Evolutionary conservation across 2,329 filamentous ascomycete genomes (phyloP).

Genomic region (Calonectria pseudoturangicola): DNA sequence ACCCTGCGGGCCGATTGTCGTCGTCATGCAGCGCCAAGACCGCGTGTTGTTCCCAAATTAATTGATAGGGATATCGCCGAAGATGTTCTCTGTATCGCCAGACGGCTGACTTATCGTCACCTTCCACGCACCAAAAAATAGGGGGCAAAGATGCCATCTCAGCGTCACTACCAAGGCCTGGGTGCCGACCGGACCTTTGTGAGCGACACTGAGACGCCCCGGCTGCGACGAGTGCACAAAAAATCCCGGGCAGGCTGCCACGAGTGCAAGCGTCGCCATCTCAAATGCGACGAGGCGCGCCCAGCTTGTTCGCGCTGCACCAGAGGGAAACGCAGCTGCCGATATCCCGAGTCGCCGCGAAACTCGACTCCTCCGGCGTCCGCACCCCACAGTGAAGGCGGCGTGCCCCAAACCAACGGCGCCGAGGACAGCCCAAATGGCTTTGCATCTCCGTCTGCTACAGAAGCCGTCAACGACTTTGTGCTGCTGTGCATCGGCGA

Average conservation of each 20-base stretch:
- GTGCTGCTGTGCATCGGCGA: background rate
- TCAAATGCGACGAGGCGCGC: constrained; percentile 61
- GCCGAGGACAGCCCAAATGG: background rate
- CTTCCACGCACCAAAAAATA: background rate
- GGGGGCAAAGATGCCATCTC: background rate
- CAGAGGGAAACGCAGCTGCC: constrained; percentile 16
- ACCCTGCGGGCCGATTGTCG: constrained; percentile 8
- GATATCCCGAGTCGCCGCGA: background rate
- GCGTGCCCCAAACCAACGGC: background rate
- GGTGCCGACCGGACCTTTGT: constrained; percentile 17
- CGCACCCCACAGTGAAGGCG: background rate
- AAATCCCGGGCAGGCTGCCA: constrained; percentile 64
- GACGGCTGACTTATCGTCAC: background rate
- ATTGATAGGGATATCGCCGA: constrained; percentile 5
- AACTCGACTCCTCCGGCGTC: background rate
- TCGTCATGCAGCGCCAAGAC: constrained; percentile 16
- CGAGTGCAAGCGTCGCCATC: constrained; percentile 64
- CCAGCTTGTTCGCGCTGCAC: constrained; percentile 28
- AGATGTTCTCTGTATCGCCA: background rate
- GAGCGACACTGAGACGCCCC: constrained; percentile 9
- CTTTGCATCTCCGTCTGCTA: background rate
- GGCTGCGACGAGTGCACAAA: constrained; percentile 60
- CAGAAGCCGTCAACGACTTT: constrained; percentile 27
- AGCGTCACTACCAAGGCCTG: background rate
- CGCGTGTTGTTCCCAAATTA: background rate